phyloP scores from a whole-genome alignment of 1,284 basidiomycete species.

The Trichosporon asahii region DNA sequence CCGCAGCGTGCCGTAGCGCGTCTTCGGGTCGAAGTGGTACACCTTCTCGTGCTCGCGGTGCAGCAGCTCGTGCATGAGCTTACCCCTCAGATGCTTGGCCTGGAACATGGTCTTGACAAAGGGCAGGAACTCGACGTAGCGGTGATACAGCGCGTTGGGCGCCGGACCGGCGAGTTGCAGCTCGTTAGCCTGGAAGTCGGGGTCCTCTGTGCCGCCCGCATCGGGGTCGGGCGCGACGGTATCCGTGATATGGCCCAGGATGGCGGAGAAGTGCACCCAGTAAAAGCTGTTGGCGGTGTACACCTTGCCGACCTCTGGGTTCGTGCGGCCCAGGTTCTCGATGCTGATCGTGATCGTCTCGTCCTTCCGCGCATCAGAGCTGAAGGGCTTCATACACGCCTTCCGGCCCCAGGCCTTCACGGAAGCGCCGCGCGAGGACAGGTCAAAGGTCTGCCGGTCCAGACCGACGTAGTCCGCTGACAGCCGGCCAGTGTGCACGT shows the following conservation, averaged over 20 bases:
- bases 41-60: conserved; percentile 55
- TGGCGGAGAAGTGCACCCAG: conserved; percentile 45
- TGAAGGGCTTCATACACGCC: neutral
- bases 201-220: conserved; percentile 12
- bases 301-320: conserved; percentile 49
- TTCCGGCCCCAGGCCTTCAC: conserved; percentile 35
- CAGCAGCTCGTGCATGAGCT: conserved; percentile 52
- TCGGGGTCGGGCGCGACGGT: conserved; percentile 33
- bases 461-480: conserved; percentile 25
- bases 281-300: conserved; percentile 54
- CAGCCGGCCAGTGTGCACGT: conserved; percentile 31
- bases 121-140: conserved; percentile 55
- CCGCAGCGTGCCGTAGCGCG: conserved; percentile 48
- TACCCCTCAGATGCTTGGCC: conserved; percentile 50
- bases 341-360: conserved; percentile 38
- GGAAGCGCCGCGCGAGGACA: conserved; percentile 51
- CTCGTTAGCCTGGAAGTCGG: conserved; percentile 55
- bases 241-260: conserved; percentile 43
- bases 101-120: conserved; percentile 56
- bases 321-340: conserved; percentile 51
- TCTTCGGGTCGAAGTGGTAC: conserved; percentile 54
- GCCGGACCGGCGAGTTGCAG: conserved; percentile 56
- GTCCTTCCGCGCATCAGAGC: conserved; percentile 4
- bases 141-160: conserved; percentile 54
- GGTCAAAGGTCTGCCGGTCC: conserved; percentile 32